Evolutionary conservation across 148 eudicot species (phyloP), one percentile per base, ranked within the genome.

Genomic region (Polygonum maritimum): DNA sequence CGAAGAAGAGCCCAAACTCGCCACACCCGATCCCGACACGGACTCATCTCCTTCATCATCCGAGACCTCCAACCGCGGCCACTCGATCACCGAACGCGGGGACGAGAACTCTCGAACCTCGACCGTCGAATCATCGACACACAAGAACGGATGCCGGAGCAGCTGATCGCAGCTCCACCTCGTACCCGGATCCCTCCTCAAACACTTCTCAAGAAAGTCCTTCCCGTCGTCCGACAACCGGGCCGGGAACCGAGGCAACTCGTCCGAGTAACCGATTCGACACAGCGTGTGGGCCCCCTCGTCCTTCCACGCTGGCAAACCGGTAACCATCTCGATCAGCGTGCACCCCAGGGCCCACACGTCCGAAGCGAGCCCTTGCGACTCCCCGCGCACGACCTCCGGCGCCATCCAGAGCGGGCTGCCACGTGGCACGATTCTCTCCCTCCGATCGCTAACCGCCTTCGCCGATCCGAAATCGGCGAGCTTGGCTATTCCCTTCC

Each of bases 321-420:
- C 98, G 40, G 92, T 89, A 63, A 89, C 70, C 92, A 93, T 93
- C 87, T 93, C 98, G 76, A 93, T 87, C 5, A 93, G 81, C 13
- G 98, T 93, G 41, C 98, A 93, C 2, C 98, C 98, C 2, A 89
- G 15, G 2, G 98, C 86, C 98, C 98, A 93, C 19, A 93, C 75
- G 62, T 93, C 98, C 0, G 96, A 82, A 65, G 85, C 91, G 7
- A 76, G 83, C 33, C 87, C 90, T 45, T 93, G 98, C 26, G 85
- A 83, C 51, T 93, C 96, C 15, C 92, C 82, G 0, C 94, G 85
- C 4, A 93, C 75, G 31, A 88, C 96, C 80, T 93, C 98, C 13
- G 98, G 98, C 0, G 96, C 96, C 98, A 91, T 91, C 96, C 96
- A 93, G 12, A 93, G 75, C 2, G 98, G 98, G n/a, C 96, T 93